These are phyloP conservation scores for Pseudozyma flocculosa DNA, from an alignment of 1,284 basidiomycete genomes.

Conservation along the genomic window DNA sequence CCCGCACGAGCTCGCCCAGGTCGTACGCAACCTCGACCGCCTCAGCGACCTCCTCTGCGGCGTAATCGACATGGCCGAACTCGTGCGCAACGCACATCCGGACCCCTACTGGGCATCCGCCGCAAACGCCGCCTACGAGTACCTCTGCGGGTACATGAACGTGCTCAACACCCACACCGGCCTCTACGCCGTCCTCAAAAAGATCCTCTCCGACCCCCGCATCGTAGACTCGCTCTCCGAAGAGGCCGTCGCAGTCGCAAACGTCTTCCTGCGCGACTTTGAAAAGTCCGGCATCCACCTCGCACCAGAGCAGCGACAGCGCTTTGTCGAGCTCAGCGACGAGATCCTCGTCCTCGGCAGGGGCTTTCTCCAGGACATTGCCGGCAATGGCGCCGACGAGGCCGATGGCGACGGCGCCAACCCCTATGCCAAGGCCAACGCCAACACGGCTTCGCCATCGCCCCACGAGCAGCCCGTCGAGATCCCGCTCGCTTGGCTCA, in stretches of 20 bases:
- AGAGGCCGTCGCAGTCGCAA: slow-evolving; percentile 67
- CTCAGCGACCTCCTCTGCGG: slow-evolving; percentile 92
- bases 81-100: slow-evolving; percentile 89
- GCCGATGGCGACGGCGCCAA: too few relatives aligned
- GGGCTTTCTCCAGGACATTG: slow-evolving; percentile 68
- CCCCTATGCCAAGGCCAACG: too few relatives aligned
- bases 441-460: too few relatives aligned
- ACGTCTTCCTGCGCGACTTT: slow-evolving; percentile 94
- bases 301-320: slow-evolving; percentile 71
- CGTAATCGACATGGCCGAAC: slow-evolving; percentile 93
- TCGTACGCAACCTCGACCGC: slow-evolving; percentile 68
- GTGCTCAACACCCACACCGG: slow-evolving; percentile 92
- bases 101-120: slow-evolving; percentile 77
- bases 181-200: slow-evolving; percentile 65
- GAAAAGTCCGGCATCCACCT: slow-evolving; percentile 94
- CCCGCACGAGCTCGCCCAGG: slow-evolving; percentile 35
- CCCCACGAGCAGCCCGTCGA: slow-evolving; percentile 11
- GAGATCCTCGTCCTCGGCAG: slow-evolving; percentile 86
- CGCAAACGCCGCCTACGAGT: slow-evolving; percentile 85
- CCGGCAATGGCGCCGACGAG: slow-evolving; percentile 18
- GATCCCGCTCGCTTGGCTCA: slow-evolving; percentile 34
- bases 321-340: slow-evolving; percentile 87
- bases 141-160: slow-evolving; percentile 95
- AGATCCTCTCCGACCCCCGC: slow-evolving; percentile 57
- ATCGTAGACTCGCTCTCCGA: slow-evolving; percentile 50